Evolutionary conservation across 2,329 filamentous ascomycete genomes (phyloP), one percentile per base, ranked within the genome.

Genomic region (Diaporthe helianthi): DNA sequence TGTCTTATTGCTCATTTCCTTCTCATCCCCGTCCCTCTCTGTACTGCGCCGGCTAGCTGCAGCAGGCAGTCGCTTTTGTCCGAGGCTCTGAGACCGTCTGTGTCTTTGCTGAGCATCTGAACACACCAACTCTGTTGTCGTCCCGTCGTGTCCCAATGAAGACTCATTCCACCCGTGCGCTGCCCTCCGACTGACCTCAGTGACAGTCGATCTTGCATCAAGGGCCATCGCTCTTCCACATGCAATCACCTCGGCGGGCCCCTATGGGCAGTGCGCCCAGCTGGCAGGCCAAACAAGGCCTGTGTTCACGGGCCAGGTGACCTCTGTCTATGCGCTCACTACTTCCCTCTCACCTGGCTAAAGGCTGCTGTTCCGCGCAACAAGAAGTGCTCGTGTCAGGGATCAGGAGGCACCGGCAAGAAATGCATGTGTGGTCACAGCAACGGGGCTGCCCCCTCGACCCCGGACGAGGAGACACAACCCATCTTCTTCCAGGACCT

Each of bases 181-280:
- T 24, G 2, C 52, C 49, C 8, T 15, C 0, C 7, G 17, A 55
- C 69, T 71, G 19, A 71, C 69, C 12, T 65, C 33, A 55, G 36
- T 38, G 29, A 58, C 74, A 93, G 90, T 79, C 88, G 88, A 83
- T 90, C 90, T 76, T 93, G 91, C 78, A 93, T 93, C 74, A 89
- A 90, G 75, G 91, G 91, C 68, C 91, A 93, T 79, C 89, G 91
- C 74, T 93, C 91, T 36, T 92, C 90, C 65, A 92, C 91, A 82
- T 93, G 91, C 79, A 89, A 86, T 58, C 91, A 93, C 58, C 65
- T 71, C 19, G 70, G 70, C 51, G 70, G 70, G 6, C 70, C 67
- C 10, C 22, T 71, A 4, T 71, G 70, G 70, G 70, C 89, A 26
- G 91, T 93, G 19, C 87, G 90, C 72, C 92, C 92, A 75, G 90